These are phyloP conservation scores for Neofusicoccum sp. DNA, from an alignment of 2,329 filamentous ascomycete species.

Conservation along the genomic window DNA sequence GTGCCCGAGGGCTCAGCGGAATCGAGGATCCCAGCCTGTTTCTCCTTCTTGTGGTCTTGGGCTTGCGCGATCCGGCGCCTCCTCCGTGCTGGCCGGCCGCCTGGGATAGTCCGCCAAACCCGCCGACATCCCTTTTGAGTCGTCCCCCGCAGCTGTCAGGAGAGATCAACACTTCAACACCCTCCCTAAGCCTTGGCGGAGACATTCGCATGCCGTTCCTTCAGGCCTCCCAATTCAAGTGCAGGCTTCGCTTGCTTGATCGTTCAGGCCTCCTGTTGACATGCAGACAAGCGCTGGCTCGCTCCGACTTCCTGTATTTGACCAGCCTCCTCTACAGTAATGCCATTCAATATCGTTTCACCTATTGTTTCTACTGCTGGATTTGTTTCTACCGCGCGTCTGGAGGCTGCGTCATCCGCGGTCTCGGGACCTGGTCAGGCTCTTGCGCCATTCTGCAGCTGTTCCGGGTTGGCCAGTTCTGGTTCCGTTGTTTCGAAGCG, in stretches of 20 bases:
- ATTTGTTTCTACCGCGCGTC: not conserved
- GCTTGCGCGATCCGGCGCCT: slow-evolving; percentile 4
- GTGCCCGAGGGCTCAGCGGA: not conserved
- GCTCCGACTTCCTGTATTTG: not conserved
- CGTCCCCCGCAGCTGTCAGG: not conserved
- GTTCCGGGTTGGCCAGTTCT: not conserved
- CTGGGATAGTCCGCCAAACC: not conserved
- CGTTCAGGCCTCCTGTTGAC: slow-evolving; percentile 2
- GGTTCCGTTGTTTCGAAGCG: not conserved
- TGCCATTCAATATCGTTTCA: not conserved
- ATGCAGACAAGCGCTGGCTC: slow-evolving; percentile 9
- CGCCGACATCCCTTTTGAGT: not conserved
- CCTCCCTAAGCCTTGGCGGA: not conserved
- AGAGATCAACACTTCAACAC: slow-evolving; percentile 8
- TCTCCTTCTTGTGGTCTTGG: not conserved
- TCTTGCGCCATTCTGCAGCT: not conserved
- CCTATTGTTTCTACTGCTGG: not conserved
- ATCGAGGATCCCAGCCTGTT: not conserved
- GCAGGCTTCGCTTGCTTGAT: not conserved
- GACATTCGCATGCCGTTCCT: not conserved
- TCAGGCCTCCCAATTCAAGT: not conserved
- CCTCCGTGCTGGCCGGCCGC: not conserved
- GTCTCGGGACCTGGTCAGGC: not conserved
- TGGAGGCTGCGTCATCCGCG: not conserved
- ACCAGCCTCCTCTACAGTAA: not conserved